Conservation (phyloP, 2,329 filamentous ascomycete genomes). For the Eurotiales sp. region DNA sequence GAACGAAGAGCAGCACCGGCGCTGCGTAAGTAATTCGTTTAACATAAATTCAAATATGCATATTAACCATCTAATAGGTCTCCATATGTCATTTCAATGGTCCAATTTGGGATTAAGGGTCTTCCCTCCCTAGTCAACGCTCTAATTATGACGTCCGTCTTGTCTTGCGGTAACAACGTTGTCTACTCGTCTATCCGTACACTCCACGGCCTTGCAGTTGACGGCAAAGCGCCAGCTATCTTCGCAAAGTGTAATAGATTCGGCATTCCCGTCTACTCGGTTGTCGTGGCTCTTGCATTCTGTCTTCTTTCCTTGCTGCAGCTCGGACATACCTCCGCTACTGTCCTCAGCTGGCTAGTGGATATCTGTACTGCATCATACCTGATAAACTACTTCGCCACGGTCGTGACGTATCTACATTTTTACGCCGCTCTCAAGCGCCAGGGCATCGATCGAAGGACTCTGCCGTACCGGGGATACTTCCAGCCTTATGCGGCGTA, state of each 20-base stretch:
- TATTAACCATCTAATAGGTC: constrained; percentile 33
- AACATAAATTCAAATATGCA: not conserved
- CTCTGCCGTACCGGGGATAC: constrained; percentile 62
- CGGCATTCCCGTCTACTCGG: constrained; percentile 64
- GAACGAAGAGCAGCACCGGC: constrained; percentile 38
- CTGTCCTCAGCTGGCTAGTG: constrained; percentile 60
- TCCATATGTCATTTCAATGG: constrained; percentile 70
- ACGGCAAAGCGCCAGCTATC: constrained; percentile 65
- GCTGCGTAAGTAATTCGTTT: constrained; percentile 39
- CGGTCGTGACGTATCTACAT: constrained; percentile 59
- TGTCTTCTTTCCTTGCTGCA: constrained; percentile 64
- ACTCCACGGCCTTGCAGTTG: constrained; percentile 66
- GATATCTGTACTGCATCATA: constrained; percentile 55
- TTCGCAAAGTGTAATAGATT: constrained; percentile 64
- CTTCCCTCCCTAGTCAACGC: constrained; percentile 66
- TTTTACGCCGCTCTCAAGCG: constrained; percentile 59
- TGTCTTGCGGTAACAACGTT: constrained; percentile 71
- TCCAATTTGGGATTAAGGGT: constrained; percentile 55
- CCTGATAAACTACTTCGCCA: constrained; percentile 62
- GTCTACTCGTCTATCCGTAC: constrained; percentile 69
- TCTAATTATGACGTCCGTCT: constrained; percentile 68
- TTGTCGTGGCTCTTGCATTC: constrained; percentile 58
- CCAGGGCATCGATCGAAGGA: constrained; percentile 53
- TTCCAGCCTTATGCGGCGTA: constrained; percentile 67
- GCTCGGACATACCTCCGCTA: constrained; percentile 51